Percentiles rank a stretch among this genome's conserved stretches.
phyloP scores from a whole-genome alignment of 179 eudicot genomes.

The Sideroxylon spinosum region DNA sequence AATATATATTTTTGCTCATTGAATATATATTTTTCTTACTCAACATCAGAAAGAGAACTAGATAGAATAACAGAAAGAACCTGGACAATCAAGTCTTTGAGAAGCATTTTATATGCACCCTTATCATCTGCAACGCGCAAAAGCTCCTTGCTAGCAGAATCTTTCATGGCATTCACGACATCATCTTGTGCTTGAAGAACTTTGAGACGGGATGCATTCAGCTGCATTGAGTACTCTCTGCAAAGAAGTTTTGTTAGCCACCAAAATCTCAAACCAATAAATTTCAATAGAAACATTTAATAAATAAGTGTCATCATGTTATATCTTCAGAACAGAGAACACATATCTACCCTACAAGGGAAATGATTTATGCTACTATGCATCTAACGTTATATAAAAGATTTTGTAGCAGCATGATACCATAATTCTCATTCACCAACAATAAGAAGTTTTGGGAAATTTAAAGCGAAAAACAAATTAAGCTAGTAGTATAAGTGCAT shows the following conservation, averaged over 20 bases:
- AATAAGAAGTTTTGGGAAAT: no score
- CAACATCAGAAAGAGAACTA: not conserved
- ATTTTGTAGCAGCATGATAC: not conserved
- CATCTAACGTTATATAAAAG: not conserved
- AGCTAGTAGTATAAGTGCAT: not conserved
- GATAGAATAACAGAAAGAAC: slow-evolving; percentile 18
- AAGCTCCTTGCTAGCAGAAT: slow-evolving; percentile 46
- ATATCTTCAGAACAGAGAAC: not conserved
- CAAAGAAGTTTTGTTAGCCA: slow-evolving; percentile 16
- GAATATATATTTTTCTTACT: not conserved
- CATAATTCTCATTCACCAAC: not conserved
- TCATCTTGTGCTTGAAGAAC: slow-evolving; percentile 62
- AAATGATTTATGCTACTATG: not conserved
- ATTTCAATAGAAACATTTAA: not conserved
- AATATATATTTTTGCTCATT: no score
- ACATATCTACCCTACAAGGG: not conserved
- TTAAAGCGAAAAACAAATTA: not conserved
- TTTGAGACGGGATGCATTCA: slow-evolving; percentile 55
- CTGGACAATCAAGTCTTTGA: slow-evolving; percentile 56
- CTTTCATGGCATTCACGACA: slow-evolving; percentile 50
- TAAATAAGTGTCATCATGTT: not conserved
- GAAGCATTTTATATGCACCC: slow-evolving; percentile 42
- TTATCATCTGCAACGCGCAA: slow-evolving; percentile 38
- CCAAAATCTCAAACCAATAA: not conserved
- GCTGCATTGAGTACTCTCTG: slow-evolving; percentile 71